Base-by-base conservation (phyloP, 768 basidiomycete species). In the Termitomyces sp. region DNA sequence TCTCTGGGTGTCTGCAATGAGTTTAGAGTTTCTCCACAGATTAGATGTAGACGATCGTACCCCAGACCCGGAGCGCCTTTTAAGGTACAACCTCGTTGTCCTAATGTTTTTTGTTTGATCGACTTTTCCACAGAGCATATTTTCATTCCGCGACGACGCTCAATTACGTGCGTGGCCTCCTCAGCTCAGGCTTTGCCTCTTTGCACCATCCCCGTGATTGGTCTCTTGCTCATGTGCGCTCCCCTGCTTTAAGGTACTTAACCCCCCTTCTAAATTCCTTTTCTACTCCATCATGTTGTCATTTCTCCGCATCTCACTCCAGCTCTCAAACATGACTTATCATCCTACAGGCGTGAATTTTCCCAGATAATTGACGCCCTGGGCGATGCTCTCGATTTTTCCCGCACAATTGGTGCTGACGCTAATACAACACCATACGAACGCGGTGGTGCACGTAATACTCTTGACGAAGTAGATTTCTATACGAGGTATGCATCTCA, bases 91-190 rank as follows among this genome's bases (percentile, higher is more conserved):
- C 3, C 10, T 20, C n/a, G 15, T 7, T 18, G 6, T 37, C 6
- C 12, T 2, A 12, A 28, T 29, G 20, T 29, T 29, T 13, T 39
- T 24, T n/a, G 5, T n/a, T 52, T 52, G 2, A 52, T 6, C 7
- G 26, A 52, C 51, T n/a, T 20, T 39, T 29, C 24, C 15, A 26
- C 28, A 94, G 92, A 60, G 94, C 96, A 2, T 98, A 98, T 79
- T 98, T 98, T 75, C 88, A 98, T 74, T 98, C 96, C 0, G 82
- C 93, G 0, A 82, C 94, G 8, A 98, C 97, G 0, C 79, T 98
- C 42, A 99, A 99, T 74, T 87, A 95, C 72, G 80, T 98, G 57
- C 88, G 97, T 18, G 83, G 86, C 2, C 81, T 98, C 37, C 82
- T 99, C 6, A 85, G 87, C 1, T 96, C 94, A 15, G 94, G 94